Evolutionary conservation across 345 rosid species (phyloP).

Genomic region (Hibiscus tridactylites): DNA sequence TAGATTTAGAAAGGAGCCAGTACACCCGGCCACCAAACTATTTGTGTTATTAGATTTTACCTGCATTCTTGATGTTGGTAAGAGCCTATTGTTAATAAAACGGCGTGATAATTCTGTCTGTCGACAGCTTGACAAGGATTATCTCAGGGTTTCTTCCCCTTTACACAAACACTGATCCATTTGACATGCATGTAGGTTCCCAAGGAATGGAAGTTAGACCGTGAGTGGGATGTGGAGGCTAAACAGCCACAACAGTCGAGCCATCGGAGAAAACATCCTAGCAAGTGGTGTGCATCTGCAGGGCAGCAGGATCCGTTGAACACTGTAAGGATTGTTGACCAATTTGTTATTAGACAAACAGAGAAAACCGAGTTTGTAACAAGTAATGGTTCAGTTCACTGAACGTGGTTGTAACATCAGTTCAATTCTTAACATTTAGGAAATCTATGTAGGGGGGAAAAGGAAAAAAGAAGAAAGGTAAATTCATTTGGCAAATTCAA

Average conservation of each 20-base stretch:
- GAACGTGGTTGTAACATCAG: not conserved
- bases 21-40: not conserved
- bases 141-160: too few relatives aligned
- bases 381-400: conserved; percentile 8
- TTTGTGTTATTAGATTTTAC: not conserved
- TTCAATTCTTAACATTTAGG: not conserved
- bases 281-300: conserved; percentile 29
- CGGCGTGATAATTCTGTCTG: not conserved
- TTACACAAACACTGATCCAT: not conserved
- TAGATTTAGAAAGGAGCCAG: not conserved
- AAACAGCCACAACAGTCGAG: conserved; percentile 41
- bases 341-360: conserved; percentile 11
- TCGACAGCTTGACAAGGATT: too few relatives aligned
- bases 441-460: not conserved
- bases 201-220: conserved; percentile 64
- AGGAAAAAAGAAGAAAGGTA: not conserved
- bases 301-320: conserved; percentile 14
- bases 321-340: conserved; percentile 19
- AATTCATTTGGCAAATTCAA: not conserved
- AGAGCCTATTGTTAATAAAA: not conserved
- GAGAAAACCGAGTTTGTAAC: conserved; percentile 4
- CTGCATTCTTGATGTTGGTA: not conserved
- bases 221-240: conserved; percentile 49
- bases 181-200: conserved; percentile 40
- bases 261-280: conserved; percentile 44